These are phyloP conservation scores for Backusella sp. DNA, from an alignment of 192 early-diverging fungal genomes.

Conservation along the genomic window DNA sequence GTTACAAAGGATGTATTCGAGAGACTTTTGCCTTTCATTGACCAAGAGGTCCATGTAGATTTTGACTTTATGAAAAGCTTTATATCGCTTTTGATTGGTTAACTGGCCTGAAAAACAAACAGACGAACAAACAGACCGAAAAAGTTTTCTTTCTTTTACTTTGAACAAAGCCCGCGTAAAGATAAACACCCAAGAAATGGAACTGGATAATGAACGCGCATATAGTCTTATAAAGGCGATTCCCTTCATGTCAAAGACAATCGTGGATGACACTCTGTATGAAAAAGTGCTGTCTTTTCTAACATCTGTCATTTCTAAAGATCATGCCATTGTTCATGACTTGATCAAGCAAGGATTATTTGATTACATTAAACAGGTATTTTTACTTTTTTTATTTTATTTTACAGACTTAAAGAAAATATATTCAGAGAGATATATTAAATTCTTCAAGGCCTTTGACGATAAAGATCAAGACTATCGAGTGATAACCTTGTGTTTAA, in stretches of 20 bases:
- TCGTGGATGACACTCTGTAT: conserved; percentile 75
- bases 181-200: background rate
- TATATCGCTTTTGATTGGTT: too few species aligned
- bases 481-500: conserved; percentile 24
- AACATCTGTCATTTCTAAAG: conserved; percentile 14
- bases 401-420: background rate
- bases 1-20: too few species aligned
- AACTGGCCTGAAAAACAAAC: background rate
- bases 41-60: too few species aligned
- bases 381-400: too few species aligned
- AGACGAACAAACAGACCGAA: background rate
- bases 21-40: too few species aligned
- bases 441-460: conserved; percentile 19
- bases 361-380: background rate
- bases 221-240: conserved; percentile 53
- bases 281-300: conserved; percentile 66
- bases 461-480: conserved; percentile 27
- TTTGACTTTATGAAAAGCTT: too few species aligned
- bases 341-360: background rate
- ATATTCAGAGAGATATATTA: background rate
- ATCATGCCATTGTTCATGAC: conserved; percentile 20
- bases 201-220: conserved; percentile 33
- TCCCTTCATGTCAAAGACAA: conserved; percentile 64
- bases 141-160: background rate
- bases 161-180: background rate